phyloP scores from a whole-genome alignment of 352 stramenopile species.

The Phytophthora syringae region DNA sequence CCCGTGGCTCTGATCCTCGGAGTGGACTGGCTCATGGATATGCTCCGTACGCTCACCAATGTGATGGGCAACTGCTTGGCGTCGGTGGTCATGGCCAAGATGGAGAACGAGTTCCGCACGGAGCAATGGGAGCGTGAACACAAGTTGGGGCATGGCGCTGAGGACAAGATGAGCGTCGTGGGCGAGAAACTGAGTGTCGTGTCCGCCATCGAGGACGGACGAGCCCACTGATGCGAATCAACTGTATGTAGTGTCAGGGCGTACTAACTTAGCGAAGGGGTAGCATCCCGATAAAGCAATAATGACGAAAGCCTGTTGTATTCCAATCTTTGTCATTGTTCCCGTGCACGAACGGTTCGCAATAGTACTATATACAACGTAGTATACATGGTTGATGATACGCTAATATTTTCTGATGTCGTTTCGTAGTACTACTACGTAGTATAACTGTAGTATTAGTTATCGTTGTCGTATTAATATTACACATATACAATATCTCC shows the following conservation, averaged over 20 bases:
- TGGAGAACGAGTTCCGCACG: conserved; percentile 67
- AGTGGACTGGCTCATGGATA: conserved; percentile 71
- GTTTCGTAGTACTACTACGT: too few species aligned
- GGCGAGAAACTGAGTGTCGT: conserved; percentile 32
- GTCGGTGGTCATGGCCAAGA: conserved; percentile 66
- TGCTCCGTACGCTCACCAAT: conserved; percentile 62
- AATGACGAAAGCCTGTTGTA: too few species aligned
- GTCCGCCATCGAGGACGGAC: conserved; percentile 31
- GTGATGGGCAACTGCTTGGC: conserved; percentile 65
- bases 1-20: conserved; percentile 61
- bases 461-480: too few species aligned
- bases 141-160: neutral
- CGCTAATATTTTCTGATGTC: too few species aligned
- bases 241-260: neutral
- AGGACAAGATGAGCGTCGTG: conserved; percentile 32
- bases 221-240: conserved; percentile 9
- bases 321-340: neutral
- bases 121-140: conserved; percentile 46
- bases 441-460: too few species aligned
- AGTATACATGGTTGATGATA: too few species aligned
- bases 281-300: conserved; percentile 17
- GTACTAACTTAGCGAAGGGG: neutral
- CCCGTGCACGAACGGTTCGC: too few species aligned
- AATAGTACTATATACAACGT: too few species aligned
- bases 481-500: too few species aligned